Evolutionary conservation across 1,139 yeast species (phyloP), one percentile per base, ranked within the genome.

Genomic region (Candida pseudocylindracea): DNA sequence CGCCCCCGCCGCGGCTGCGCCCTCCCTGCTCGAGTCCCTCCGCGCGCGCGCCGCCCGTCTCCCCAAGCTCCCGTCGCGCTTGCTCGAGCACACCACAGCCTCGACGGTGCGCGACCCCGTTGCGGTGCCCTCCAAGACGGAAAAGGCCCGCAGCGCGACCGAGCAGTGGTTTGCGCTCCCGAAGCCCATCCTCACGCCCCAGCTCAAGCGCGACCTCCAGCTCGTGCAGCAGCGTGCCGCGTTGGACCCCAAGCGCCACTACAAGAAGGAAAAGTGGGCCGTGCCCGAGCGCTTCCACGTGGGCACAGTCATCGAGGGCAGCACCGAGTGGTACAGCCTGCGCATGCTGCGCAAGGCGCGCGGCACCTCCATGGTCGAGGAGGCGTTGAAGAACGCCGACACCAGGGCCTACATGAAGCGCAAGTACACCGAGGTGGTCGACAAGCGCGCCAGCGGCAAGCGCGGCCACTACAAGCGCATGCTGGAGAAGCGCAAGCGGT

Each of bases 191-290:
- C 53, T 83, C 40, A 79, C 93, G 1, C 69, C 75, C 2, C 65
- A 63, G 32, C 49, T 79, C 27, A 78, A 75, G 45, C 62, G 93
- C 37, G 96, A 88, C 50, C 51, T 91, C 43, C 60, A 71, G 46
- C 55, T 88, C 27, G 60, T 88, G 36, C 74, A 80, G 45, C 80
- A 85, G 57, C 71, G 98, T 53, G 73, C 76, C 39, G 94, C 88
- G 12, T 62, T 88, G 40, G 98, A 88, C 48, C 96, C 96, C 5
- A 88, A 88, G 53, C 68, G 96, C 45, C 94, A 83, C 53, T 88
- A 88, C 54, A 81, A 79, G 53, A 80, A 80, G 50, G 91, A 78
- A 36, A 74, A 72, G 39, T 79, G 92, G 75, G 64, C 63, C 35
- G 60, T 67, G 6, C 93, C 94, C 13, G 81, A 79, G 45, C 69